Evolutionary conservation across 2,329 filamentous ascomycete species (phyloP).

Genomic region (Alternaria ventricosa): DNA sequence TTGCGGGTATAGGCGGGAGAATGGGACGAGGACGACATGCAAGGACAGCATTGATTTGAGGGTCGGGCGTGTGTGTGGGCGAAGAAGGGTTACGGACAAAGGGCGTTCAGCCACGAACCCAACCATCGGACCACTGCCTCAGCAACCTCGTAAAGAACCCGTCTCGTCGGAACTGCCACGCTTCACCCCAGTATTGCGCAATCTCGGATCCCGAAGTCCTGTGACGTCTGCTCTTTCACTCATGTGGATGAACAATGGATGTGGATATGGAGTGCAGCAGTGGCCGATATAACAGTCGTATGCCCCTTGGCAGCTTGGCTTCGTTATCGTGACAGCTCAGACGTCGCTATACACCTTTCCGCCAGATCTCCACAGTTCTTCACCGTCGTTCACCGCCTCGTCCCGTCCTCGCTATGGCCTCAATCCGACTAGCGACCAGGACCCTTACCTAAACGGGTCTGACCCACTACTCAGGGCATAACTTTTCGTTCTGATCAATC

Average conservation of each 20-base stretch:
- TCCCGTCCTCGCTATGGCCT: not conserved
- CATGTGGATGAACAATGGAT: not conserved
- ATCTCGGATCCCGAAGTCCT: not conserved
- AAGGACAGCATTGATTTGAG: not conserved
- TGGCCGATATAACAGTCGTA: not conserved
- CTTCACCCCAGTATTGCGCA: conserved; percentile 23
- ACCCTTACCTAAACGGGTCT: conserved; percentile 1
- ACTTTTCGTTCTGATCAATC: not conserved
- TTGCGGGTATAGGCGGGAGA: not conserved
- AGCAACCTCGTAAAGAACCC: conserved; percentile 17
- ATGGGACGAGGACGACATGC: not conserved
- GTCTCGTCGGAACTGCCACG: conserved; percentile 12
- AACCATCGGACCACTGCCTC: conserved; percentile 11
- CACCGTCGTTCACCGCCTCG: not conserved
- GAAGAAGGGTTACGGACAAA: conserved; percentile 9
- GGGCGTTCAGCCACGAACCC: conserved; percentile 13
- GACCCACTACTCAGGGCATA: not conserved
- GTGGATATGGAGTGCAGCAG: not conserved
- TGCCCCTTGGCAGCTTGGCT: not conserved
- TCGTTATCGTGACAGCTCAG: not conserved
- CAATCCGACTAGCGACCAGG: not conserved
- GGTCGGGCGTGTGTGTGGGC: not conserved
- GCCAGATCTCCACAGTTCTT: not conserved
- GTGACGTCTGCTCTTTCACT: conserved; percentile 6
- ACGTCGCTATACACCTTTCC: not conserved